Conservation (phyloP, 2,329 filamentous ascomycete genomes). For the Alternaria ventricosa region DNA sequence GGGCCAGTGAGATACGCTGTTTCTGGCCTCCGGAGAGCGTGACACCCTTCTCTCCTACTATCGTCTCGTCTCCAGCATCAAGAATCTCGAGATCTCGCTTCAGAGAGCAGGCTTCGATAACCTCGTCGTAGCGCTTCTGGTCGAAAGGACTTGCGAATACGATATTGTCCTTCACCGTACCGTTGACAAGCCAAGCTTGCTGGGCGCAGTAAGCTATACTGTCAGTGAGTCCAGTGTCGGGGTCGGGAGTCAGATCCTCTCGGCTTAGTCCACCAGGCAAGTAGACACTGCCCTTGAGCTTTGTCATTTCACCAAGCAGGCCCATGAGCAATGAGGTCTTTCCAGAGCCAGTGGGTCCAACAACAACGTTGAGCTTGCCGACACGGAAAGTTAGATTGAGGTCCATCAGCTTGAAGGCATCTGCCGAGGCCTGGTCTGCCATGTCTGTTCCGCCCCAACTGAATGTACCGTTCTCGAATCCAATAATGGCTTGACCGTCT, state of each 20-base stretch:
- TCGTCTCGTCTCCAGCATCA: slow-evolving; percentile 87
- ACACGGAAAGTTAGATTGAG: slow-evolving; percentile 82
- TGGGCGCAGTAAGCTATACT: slow-evolving; percentile 96
- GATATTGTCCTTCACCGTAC: slow-evolving; percentile 94
- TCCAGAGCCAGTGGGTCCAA: slow-evolving; percentile 90
- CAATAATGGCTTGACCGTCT: slow-evolving; percentile 75
- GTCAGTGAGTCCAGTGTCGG: slow-evolving; percentile 85
- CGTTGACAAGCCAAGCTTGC: slow-evolving; percentile 96
- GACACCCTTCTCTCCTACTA: slow-evolving; percentile 97
- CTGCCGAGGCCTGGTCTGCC: slow-evolving; percentile 63
- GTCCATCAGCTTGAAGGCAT: slow-evolving; percentile 79
- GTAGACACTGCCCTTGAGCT: slow-evolving; percentile 79
- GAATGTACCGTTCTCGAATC: slow-evolving; percentile 83
- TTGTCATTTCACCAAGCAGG: slow-evolving; percentile 92
- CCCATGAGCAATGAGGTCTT: slow-evolving; percentile 98
- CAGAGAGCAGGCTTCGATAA: slow-evolving; percentile 88
- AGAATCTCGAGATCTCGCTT: slow-evolving; percentile 92
- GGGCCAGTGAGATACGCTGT: slow-evolving; percentile 94
- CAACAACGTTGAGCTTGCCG: slow-evolving; percentile 88
- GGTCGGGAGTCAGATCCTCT: slow-evolving; percentile 81
- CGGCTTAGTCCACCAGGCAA: slow-evolving; percentile 85
- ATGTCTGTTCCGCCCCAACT: slow-evolving; percentile 76
- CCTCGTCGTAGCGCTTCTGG: slow-evolving; percentile 81
- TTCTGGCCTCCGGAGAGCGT: slow-evolving; percentile 97
- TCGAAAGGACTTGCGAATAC: slow-evolving; percentile 84